Evolutionary conservation across 2,329 filamentous ascomycete species (phyloP).

Genomic region (Phialocephala subalpina): DNA sequence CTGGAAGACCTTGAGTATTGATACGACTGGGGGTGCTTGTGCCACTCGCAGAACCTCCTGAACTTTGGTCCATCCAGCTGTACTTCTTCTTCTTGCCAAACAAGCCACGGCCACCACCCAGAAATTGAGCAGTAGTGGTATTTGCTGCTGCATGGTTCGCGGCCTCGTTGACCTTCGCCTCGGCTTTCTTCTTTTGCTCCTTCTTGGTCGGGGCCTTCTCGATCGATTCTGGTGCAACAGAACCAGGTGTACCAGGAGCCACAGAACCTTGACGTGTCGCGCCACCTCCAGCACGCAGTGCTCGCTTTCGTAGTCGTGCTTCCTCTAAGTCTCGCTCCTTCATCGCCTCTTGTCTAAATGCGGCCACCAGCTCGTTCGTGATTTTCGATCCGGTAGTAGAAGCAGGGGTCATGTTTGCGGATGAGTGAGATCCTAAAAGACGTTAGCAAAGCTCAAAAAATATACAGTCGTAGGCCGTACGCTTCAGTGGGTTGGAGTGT

Average conservation of each 20-base stretch:
- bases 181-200: conserved; percentile 80
- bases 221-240: conserved; percentile 67
- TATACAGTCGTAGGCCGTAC: conserved; percentile 52
- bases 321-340: conserved; percentile 78
- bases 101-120: conserved; percentile 67
- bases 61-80: conserved; percentile 65
- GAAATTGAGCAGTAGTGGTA: conserved; percentile 79
- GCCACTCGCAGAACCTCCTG: conserved; percentile 56
- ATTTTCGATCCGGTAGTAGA: conserved; percentile 51
- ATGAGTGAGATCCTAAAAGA: conserved; percentile 40
- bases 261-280: conserved; percentile 56
- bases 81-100: conserved; percentile 75
- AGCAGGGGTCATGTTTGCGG: conserved; percentile 51
- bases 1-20: conserved; percentile 45
- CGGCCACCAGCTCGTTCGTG: conserved; percentile 52
- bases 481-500: conserved; percentile 64
- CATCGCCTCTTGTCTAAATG: conserved; percentile 68
- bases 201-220: conserved; percentile 86
- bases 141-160: conserved; percentile 85
- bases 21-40: conserved; percentile 55
- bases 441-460: conserved; percentile 34
- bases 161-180: conserved; percentile 77
- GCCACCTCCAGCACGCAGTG: conserved; percentile 59
- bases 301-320: conserved; percentile 71
- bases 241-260: conserved; percentile 67